Evolutionary conservation across 495 filamentous ascomycete genomes (phyloP).

Genomic region (Penicillium paradoxum): DNA sequence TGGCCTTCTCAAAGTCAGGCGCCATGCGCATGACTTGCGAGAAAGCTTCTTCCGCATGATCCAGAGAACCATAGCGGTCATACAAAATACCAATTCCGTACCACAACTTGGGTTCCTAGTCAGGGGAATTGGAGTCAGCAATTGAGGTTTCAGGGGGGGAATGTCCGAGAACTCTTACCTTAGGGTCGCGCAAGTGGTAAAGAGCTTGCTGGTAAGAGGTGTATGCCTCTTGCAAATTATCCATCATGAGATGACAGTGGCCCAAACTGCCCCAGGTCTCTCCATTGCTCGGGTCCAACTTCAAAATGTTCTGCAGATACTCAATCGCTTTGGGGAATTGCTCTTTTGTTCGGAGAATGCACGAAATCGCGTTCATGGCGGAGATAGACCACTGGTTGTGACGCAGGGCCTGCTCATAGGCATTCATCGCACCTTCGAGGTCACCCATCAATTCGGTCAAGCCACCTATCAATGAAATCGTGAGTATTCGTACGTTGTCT

Average conservation of each 20-base stretch:
- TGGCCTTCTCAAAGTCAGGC: constrained; percentile 96
- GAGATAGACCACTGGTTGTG: constrained; percentile 86
- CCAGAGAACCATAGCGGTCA: constrained; percentile 92
- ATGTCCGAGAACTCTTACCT: constrained; percentile 51
- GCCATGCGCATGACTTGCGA: constrained; percentile 99
- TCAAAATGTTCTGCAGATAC: constrained; percentile 85
- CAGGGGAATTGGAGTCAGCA: background rate
- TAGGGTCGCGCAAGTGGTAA: constrained; percentile 89
- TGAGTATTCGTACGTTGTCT: constrained; percentile 6
- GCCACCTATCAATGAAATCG: constrained; percentile 50
- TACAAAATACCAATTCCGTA: constrained; percentile 99
- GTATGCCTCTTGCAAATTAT: constrained; percentile 95
- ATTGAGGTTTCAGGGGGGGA: background rate
- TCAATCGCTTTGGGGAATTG: constrained; percentile 93
- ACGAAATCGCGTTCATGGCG: constrained; percentile 91
- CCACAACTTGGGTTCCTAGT: constrained; percentile 93
- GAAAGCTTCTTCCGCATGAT: constrained; percentile 97
- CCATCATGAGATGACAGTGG: constrained; percentile 99
- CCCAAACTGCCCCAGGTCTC: constrained; percentile 96
- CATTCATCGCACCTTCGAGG: constrained; percentile 76
- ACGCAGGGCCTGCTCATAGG: constrained; percentile 83
- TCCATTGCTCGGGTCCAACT: constrained; percentile 81
- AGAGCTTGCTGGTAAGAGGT: constrained; percentile 95
- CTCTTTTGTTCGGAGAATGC: constrained; percentile 84
- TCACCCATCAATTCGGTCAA: constrained; percentile 86